phyloP scores from a whole-genome alignment of 148 eudicot species.

The Spergularia marina region DNA sequence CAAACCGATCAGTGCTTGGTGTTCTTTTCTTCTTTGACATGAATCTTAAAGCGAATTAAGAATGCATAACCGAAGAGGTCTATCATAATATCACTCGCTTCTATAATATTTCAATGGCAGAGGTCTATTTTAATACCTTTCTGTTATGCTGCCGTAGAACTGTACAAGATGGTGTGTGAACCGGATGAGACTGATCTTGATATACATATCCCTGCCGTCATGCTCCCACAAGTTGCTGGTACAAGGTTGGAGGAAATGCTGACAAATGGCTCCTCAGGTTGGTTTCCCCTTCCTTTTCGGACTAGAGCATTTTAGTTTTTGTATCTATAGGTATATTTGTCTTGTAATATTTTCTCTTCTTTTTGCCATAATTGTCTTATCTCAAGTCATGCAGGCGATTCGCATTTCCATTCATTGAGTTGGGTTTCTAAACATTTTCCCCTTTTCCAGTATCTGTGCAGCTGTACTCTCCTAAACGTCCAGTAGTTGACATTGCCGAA shows the following conservation, averaged over 20 bases:
- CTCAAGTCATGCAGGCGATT: background rate
- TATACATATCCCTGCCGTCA: constrained; percentile 72
- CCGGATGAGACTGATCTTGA: constrained; percentile 78
- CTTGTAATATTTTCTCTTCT: background rate
- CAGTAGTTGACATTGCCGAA: constrained; percentile 77
- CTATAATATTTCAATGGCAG: background rate
- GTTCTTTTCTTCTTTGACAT: too few relatives aligned
- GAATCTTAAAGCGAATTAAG: too few relatives aligned
- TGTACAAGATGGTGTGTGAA: constrained; percentile 90
- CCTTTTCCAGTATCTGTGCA: constrained; percentile 64
- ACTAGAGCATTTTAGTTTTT: background rate
- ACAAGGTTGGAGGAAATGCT: constrained; percentile 57
- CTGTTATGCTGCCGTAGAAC: constrained; percentile 42
- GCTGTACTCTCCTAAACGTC: constrained; percentile 70
- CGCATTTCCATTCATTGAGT: background rate
- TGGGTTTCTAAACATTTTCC: background rate
- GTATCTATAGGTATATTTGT: background rate
- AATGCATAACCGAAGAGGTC: too few relatives aligned
- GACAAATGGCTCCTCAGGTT: constrained; percentile 54
- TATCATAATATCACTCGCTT: background rate
- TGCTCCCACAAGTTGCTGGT: constrained; percentile 86
- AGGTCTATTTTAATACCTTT: background rate
- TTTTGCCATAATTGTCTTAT: background rate
- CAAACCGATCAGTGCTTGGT: too few relatives aligned
- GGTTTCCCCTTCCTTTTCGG: constrained; percentile 14